phyloP scores from a whole-genome alignment of 345 rosid species.

The Abelmoschus esculentus region DNA sequence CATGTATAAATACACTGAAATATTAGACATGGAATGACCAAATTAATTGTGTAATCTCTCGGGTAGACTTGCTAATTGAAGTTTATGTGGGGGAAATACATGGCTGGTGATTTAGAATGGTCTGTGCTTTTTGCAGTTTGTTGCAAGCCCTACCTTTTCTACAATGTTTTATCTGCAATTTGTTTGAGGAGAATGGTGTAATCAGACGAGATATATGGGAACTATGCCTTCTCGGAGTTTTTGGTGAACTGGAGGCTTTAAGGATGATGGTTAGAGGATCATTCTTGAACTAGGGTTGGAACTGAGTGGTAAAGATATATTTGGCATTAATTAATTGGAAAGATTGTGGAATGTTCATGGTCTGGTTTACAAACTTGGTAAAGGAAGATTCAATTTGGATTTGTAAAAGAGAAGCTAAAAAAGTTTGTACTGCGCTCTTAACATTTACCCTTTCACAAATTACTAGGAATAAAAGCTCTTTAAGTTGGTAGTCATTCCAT shows the following conservation, averaged over 20 bases:
- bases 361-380: neutral
- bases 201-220: neutral
- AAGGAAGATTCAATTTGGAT: neutral
- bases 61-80: neutral
- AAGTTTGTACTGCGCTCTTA: neutral
- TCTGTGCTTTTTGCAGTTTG: neutral
- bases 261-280: neutral
- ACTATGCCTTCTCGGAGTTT: neutral
- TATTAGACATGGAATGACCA: neutral
- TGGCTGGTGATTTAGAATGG: neutral
- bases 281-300: neutral
- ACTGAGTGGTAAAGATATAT: neutral
- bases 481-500: neutral
- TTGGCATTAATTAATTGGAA: neutral
- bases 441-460: neutral
- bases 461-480: neutral
- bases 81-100: neutral
- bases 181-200: neutral
- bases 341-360: neutral
- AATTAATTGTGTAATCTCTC: neutral
- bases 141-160: neutral
- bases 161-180: neutral
- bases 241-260: neutral
- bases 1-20: neutral
- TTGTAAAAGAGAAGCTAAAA: neutral